phyloP scores from a whole-genome alignment of 208 protist species.

The Porcisia deanei region DNA sequence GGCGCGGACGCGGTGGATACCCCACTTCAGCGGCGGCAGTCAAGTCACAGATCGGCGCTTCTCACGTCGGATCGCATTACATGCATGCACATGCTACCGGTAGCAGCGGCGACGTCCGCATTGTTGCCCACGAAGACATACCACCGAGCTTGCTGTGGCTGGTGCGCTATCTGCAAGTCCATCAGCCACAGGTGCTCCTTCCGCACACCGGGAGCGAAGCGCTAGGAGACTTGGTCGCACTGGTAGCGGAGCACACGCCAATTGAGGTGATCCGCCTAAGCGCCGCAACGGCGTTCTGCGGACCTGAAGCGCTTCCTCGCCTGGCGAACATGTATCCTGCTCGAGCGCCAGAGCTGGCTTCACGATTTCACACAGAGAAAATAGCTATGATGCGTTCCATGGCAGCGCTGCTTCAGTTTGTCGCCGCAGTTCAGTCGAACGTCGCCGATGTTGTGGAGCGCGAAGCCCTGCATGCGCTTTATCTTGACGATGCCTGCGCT shows the following conservation, averaged over 20 bases:
- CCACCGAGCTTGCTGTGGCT: conserved; percentile 56
- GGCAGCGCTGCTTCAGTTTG: conserved; percentile 66
- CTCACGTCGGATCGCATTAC: neutral
- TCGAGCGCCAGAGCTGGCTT: conserved; percentile 39
- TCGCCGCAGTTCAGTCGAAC: conserved; percentile 40
- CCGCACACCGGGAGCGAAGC: conserved; percentile 35
- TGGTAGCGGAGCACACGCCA: conserved; percentile 23
- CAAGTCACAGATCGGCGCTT: neutral
- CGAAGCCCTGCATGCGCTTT: conserved; percentile 51
- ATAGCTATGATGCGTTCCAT: conserved; percentile 76
- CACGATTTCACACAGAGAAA: conserved; percentile 51
- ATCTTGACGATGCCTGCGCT: conserved; percentile 52
- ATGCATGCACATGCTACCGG: neutral
- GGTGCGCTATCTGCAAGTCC: conserved; percentile 42
- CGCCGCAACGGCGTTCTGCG: conserved; percentile 40
- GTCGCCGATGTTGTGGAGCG: conserved; percentile 77
- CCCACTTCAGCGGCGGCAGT: neutral
- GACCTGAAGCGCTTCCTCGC: conserved; percentile 37
- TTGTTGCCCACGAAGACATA: conserved; percentile 38
- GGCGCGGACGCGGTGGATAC: conserved; percentile 1
- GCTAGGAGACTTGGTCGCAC: conserved; percentile 34
- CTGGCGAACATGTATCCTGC: conserved; percentile 55
- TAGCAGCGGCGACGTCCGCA: conserved; percentile 17
- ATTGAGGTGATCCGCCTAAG: conserved; percentile 38
- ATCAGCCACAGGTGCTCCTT: conserved; percentile 45